These are phyloP conservation scores for Penicillium cataractarum DNA, from an alignment of 495 filamentous ascomycete species.

Conservation along the genomic window DNA sequence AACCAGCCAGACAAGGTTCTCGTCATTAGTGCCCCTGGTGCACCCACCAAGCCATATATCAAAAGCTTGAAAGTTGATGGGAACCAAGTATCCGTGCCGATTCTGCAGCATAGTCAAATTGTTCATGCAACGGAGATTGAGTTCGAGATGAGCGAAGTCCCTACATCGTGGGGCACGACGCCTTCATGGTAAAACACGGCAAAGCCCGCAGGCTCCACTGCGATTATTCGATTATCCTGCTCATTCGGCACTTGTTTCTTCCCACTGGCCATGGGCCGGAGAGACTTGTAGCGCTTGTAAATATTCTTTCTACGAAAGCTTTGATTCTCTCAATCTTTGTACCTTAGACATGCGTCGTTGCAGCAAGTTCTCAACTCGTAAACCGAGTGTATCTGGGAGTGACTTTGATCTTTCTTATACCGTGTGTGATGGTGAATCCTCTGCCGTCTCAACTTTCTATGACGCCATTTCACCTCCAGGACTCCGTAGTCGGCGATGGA, in stretches of 20 bases:
- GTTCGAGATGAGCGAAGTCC: slow-evolving; percentile 32
- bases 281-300: too few species aligned
- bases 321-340: too few species aligned
- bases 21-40: slow-evolving; percentile 25
- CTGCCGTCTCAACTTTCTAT: neutral
- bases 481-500: neutral
- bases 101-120: slow-evolving; percentile 25
- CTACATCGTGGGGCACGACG: slow-evolving; percentile 24
- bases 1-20: slow-evolving; percentile 17
- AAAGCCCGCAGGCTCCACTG: too few species aligned
- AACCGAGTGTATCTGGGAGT: too few species aligned
- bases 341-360: too few species aligned
- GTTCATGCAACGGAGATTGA: slow-evolving; percentile 23
- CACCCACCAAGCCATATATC: slow-evolving; percentile 28
- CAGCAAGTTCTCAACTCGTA: too few species aligned
- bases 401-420: too few species aligned
- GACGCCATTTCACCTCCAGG: neutral
- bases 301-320: too few species aligned
- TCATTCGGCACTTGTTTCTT: too few species aligned
- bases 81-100: slow-evolving; percentile 9
- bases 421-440: too few species aligned
- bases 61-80: slow-evolving; percentile 25
- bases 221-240: too few species aligned
- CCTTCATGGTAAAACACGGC: slow-evolving; percentile 11
- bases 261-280: too few species aligned